Evolutionary conservation across 768 basidiomycete species (phyloP).

Genomic region (Xerocomellus dryophilus): DNA sequence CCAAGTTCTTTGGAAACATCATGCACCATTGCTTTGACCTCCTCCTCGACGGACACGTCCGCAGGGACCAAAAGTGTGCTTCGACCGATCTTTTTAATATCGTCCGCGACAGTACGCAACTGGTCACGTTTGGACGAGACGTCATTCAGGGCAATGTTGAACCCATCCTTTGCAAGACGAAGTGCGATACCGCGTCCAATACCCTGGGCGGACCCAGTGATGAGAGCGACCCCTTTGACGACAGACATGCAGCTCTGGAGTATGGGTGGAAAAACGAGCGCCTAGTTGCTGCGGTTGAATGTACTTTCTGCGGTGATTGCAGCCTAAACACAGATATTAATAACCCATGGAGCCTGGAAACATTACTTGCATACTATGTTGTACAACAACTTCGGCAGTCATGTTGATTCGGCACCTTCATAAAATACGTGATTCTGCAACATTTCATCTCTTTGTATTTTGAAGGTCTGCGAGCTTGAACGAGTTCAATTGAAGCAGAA

Average conservation of each 20-base stretch:
- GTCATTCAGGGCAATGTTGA: constrained; percentile 32
- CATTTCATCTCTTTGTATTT: too few relatives aligned
- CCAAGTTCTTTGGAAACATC: constrained; percentile 1
- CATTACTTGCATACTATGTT: too few relatives aligned
- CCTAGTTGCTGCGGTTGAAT: too few relatives aligned
- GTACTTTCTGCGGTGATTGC: too few relatives aligned
- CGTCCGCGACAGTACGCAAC: constrained; percentile 9
- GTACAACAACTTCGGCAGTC: too few relatives aligned
- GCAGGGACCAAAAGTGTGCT: constrained; percentile 14
- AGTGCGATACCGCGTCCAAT: constrained; percentile 25
- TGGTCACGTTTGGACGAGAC: constrained; percentile 15
- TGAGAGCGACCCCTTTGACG: constrained; percentile 29
- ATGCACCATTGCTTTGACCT: constrained; percentile 9
- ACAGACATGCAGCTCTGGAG: constrained; percentile 1
- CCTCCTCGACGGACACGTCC: constrained; percentile 7
- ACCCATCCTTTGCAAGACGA: constrained; percentile 21
- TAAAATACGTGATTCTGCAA: too few relatives aligned
- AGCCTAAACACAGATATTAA: too few relatives aligned
- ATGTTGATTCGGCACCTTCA: too few relatives aligned
- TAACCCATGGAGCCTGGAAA: too few relatives aligned
- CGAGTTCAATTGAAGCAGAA: too few relatives aligned
- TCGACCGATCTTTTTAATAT: constrained; percentile 10
- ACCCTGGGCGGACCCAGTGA: constrained; percentile 32
- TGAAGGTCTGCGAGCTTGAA: too few relatives aligned
- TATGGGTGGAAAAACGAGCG: background rate